These are phyloP conservation scores for Sphagnurus paluster DNA, from an alignment of 1,284 basidiomycete species.

Conservation along the genomic window DNA sequence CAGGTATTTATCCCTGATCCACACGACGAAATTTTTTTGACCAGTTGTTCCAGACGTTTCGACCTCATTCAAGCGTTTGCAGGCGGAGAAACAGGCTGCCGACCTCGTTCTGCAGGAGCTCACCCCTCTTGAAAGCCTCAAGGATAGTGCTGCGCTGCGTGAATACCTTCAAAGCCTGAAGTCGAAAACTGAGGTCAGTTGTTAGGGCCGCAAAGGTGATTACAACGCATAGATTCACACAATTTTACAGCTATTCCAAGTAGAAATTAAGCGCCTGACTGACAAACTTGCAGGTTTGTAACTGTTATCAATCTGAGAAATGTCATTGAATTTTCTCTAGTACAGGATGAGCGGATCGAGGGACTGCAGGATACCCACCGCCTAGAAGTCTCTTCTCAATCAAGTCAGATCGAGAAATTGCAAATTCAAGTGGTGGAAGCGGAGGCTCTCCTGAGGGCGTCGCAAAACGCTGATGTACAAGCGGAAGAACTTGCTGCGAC, in stretches of 20 bases:
- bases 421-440: slow-evolving; percentile 68
- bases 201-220: not conserved
- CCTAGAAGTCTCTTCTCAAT: slow-evolving; percentile 75
- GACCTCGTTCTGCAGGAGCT: slow-evolving; percentile 72
- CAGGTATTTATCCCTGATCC: slow-evolving; percentile 49
- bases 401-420: slow-evolving; percentile 70
- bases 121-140: slow-evolving; percentile 69
- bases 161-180: slow-evolving; percentile 72
- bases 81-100: slow-evolving; percentile 69
- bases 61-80: slow-evolving; percentile 71
- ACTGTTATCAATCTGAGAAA: not conserved
- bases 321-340: slow-evolving; percentile 38
- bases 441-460: slow-evolving; percentile 65
- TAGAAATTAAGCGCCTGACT: slow-evolving; percentile 73
- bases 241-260: slow-evolving; percentile 55
- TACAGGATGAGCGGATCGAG: slow-evolving; percentile 80
- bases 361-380: slow-evolving; percentile 83
- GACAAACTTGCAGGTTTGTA: slow-evolving; percentile 71
- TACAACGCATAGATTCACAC: not conserved
- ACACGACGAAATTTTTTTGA: slow-evolving; percentile 1
- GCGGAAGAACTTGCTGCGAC: slow-evolving; percentile 48
- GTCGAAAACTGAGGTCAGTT: slow-evolving; percentile 67
- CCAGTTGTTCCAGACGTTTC: slow-evolving; percentile 58
- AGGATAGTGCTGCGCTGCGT: slow-evolving; percentile 67
- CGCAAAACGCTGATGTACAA: slow-evolving; percentile 45